phyloP scores from a whole-genome alignment of 345 rosid species.

The Salix dunnii region DNA sequence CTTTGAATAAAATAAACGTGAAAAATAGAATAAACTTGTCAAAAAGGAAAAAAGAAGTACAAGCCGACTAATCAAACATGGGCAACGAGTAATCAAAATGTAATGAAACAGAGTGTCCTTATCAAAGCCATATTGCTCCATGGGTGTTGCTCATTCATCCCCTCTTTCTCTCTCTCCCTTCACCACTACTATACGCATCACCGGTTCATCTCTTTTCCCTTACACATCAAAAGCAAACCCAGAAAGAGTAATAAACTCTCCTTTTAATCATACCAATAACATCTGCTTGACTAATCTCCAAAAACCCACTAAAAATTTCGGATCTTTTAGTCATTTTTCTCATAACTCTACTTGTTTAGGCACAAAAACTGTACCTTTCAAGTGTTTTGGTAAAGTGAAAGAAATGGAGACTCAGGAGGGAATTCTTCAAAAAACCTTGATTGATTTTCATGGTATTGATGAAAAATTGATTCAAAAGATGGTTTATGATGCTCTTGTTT shows the following conservation, averaged over 20 bases:
- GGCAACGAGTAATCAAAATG: not conserved
- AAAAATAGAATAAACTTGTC: no score
- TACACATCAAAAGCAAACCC: not conserved
- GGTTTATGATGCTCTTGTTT: constrained; percentile 89
- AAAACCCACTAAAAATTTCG: constrained; percentile 1
- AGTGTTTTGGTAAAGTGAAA: constrained; percentile 31
- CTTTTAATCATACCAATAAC: not conserved
- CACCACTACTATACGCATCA: not conserved
- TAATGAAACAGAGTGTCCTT: not conserved
- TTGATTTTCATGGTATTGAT: constrained; percentile 50
- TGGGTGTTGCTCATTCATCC: constrained; percentile 51
- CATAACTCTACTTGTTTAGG: not conserved
- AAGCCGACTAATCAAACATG: not conserved
- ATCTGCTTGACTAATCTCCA: not conserved
- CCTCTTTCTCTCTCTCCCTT: constrained; percentile 14
- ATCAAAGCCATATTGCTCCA: not conserved
- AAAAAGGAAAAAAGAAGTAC: no score
- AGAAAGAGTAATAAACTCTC: not conserved
- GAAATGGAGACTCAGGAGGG: constrained; percentile 43
- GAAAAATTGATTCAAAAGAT: constrained; percentile 61
- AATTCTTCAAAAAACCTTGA: constrained; percentile 23
- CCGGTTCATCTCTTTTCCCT: not conserved
- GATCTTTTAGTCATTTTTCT: not conserved
- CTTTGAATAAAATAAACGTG: no score
- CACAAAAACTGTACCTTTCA: constrained; percentile 30